These are phyloP conservation scores for Ceratocystiopsis minuta DNA, from an alignment of 2,329 filamentous ascomycete species.

Conservation along the genomic window DNA sequence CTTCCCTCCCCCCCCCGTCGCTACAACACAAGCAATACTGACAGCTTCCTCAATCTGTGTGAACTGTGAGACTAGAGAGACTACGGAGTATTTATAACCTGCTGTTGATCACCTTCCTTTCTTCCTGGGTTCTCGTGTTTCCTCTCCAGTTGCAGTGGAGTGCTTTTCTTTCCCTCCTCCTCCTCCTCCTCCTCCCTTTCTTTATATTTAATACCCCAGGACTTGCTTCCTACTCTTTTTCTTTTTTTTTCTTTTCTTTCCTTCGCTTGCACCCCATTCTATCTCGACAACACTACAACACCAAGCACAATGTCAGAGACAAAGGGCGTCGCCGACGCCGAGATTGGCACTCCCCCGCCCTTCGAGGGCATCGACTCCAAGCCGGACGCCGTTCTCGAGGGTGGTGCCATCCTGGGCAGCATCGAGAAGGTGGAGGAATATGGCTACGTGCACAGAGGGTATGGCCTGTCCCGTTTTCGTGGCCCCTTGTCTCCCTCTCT, in stretches of 20 bases:
- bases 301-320: too few relatives aligned
- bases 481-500: neutral
- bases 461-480: neutral
- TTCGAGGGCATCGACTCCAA: constrained; percentile 3
- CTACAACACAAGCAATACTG: too few relatives aligned
- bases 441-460: constrained; percentile 9
- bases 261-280: neutral
- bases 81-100: too few relatives aligned
- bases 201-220: neutral
- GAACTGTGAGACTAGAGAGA: too few relatives aligned
- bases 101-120: too few relatives aligned
- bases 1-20: too few relatives aligned
- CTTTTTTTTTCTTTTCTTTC: neutral
- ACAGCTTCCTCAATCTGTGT: too few relatives aligned
- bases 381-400: constrained; percentile 3
- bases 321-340: constrained; percentile 2
- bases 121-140: too few relatives aligned
- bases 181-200: neutral
- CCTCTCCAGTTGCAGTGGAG: too few relatives aligned
- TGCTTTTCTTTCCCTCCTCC: neutral
- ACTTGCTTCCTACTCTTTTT: neutral
- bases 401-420: constrained; percentile 4
- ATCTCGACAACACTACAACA: neutral
- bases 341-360: constrained; percentile 4
- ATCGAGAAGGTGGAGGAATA: constrained; percentile 6